Evolutionary conservation across 2,329 filamentous ascomycete species (phyloP), one percentile per base, ranked within the genome.

Genomic region (Aspergillus fijiensis): DNA sequence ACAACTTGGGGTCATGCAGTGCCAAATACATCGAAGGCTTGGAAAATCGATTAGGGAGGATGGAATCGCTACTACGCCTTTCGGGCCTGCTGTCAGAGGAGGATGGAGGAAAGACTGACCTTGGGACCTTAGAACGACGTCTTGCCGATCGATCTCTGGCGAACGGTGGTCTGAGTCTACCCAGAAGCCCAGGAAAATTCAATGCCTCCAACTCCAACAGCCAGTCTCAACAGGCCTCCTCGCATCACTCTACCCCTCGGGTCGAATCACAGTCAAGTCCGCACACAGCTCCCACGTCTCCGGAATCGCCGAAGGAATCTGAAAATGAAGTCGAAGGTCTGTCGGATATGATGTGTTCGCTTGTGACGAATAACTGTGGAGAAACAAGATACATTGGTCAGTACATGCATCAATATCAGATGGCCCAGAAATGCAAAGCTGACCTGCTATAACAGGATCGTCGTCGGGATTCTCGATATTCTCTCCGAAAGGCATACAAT

Each of bases 401-500:
- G 84, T 60, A 23, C n/a, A 14, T 60, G 21, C n/a, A 14, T 57
- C 21, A 33, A 4, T 25, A 27, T 5, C 27, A 31, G 2, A 11
- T n/a, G 29, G 4, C 45, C 19, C 7, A 42, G 19, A 19, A n/a
- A 23, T 49, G 11, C 58, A 21, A 55, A 58, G 45, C 55, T 65
- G 72, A 76, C 21, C 69, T 45, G 14, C 51, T 23, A 51, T 47
- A 58, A 49, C 61, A 95, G 91, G 94, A 27, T 97, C 93, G 0
- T 98, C 94, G 0, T 99, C 95, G 2, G 95, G 95, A 3, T 98
- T 98, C 77, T 98, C 94, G 57, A 99, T 99, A 69, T 98, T 99
- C 80, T 98, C 94, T 0, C 95, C 94, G 14, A 96, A 96, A 74
- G 95, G 95, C 49, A 96, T 99, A 57, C 90, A 96, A 75, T 99